These are phyloP conservation scores for Quercus glauca DNA, from an alignment of 306 rosid species.

Conservation along the genomic window DNA sequence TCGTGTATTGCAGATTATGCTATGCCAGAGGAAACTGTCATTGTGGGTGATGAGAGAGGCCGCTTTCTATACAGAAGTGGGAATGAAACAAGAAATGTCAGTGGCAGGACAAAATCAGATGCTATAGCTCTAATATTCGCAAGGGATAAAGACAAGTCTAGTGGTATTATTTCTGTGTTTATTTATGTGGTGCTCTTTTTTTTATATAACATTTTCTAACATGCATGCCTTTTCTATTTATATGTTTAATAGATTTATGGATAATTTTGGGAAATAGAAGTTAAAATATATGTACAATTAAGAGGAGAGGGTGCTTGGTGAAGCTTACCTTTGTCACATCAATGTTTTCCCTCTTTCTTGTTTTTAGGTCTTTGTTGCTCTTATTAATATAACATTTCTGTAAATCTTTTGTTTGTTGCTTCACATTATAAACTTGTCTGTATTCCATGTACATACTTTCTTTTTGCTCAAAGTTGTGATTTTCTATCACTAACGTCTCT, in stretches of 20 bases:
- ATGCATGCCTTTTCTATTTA: neutral
- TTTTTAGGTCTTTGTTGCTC: neutral
- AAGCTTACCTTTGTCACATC: neutral
- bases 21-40: conserved; percentile 66
- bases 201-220: no score
- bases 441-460: no score
- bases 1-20: conserved; percentile 56
- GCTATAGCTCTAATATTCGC: conserved; percentile 79
- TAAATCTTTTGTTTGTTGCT: neutral
- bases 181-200: conserved; percentile 11
- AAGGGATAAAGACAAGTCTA: conserved; percentile 47
- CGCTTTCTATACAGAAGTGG: conserved; percentile 39
- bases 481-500: neutral
- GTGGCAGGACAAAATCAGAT: conserved; percentile 34
- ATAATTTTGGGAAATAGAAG: neutral
- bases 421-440: neutral
- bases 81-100: conserved; percentile 18
- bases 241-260: neutral
- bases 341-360: no score
- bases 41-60: conserved; percentile 75
- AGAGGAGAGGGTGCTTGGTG: neutral
- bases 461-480: no score
- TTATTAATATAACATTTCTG: neutral
- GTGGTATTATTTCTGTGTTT: conserved; percentile 40
- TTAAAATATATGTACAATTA: neutral